Conservation (phyloP, 768 basidiomycete genomes). For the Tricholomella constricta region DNA sequence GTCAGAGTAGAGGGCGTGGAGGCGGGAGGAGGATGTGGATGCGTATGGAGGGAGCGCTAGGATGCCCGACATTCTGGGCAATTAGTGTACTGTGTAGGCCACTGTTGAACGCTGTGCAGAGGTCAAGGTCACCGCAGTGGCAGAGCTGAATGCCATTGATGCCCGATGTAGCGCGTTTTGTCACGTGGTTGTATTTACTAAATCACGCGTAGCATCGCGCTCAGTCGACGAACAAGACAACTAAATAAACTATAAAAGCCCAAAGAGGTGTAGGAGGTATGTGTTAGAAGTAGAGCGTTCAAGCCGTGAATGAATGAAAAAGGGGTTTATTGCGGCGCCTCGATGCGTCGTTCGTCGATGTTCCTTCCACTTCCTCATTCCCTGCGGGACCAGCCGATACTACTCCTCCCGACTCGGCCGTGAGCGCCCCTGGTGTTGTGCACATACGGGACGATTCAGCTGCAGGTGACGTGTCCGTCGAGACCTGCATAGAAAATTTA, state of each 20-base stretch:
- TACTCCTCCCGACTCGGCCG: slow-evolving; percentile 2
- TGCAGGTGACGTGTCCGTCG: slow-evolving; percentile 22
- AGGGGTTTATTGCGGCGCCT: too few species aligned
- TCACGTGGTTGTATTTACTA: neutral
- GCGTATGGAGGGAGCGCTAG: slow-evolving; percentile 46
- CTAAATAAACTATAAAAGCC: too few species aligned
- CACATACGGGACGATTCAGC: slow-evolving; percentile 22
- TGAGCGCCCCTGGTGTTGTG: slow-evolving; percentile 16
- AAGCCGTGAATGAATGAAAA: too few species aligned
- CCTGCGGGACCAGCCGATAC: neutral
- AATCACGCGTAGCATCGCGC: too few species aligned
- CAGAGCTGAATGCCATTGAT: neutral
- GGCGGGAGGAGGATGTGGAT: slow-evolving; percentile 51
- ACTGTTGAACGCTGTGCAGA: neutral
- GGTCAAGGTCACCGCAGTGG: neutral
- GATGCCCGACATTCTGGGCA: slow-evolving; percentile 17
- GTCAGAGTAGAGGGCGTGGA: slow-evolving; percentile 87
- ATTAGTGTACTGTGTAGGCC: neutral
- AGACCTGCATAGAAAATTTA: slow-evolving; percentile 1
- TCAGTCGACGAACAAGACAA: too few species aligned
- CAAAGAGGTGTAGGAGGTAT: too few species aligned
- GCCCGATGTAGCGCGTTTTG: neutral
- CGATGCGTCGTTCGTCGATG: neutral
- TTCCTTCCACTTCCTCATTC: neutral
- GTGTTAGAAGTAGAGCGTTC: too few species aligned